A percentile compares a stretch with the other conserved stretches of the same genome.
These are phyloP conservation scores for Rhodofomes roseus DNA, from an alignment of 1,284 basidiomycete species.

Conservation along the genomic window DNA sequence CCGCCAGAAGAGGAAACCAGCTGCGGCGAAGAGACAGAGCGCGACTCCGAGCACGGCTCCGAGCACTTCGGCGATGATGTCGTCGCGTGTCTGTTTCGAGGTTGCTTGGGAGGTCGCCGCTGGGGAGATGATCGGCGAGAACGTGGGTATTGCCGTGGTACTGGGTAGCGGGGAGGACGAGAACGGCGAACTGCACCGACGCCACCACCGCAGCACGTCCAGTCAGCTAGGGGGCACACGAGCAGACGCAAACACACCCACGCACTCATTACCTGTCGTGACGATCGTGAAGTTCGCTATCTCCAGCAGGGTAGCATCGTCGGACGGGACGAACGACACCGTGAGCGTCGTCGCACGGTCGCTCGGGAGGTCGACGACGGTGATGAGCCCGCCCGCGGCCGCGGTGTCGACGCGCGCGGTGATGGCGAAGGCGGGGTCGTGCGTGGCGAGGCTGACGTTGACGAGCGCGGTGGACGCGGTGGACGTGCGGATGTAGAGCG, in stretches of 20 bases:
- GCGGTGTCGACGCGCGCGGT: constrained; percentile 24
- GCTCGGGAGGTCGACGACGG: constrained; percentile 22
- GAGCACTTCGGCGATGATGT: constrained; percentile 21
- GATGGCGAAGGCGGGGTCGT: constrained; percentile 26
- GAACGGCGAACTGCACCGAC: constrained; percentile 15
- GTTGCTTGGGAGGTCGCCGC: neutral
- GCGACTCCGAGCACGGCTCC: constrained; percentile 17
- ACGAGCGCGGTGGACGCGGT: constrained; percentile 24
- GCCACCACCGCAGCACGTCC: neutral
- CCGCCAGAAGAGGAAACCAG: constrained; percentile 5
- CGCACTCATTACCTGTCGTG: constrained; percentile 20
- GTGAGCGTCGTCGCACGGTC: constrained; percentile 23
- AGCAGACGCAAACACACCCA: neutral
- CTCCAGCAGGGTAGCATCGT: constrained; percentile 25
- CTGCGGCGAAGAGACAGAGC: constrained; percentile 8
- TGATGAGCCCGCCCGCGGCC: constrained; percentile 18
- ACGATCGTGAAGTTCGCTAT: constrained; percentile 24
- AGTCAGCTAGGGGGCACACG: neutral
- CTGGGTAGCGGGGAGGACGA: constrained; percentile 16
- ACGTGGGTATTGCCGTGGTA: constrained; percentile 15
- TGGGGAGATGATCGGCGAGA: constrained; percentile 13
- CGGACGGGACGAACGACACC: too few relatives aligned
- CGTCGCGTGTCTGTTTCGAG: constrained; percentile 12
- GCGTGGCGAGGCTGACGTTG: constrained; percentile 27
- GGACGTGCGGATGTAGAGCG: constrained; percentile 24